Evolutionary conservation across 1,284 basidiomycete species (phyloP).

Genomic region (Mycocalia duriaeana): DNA sequence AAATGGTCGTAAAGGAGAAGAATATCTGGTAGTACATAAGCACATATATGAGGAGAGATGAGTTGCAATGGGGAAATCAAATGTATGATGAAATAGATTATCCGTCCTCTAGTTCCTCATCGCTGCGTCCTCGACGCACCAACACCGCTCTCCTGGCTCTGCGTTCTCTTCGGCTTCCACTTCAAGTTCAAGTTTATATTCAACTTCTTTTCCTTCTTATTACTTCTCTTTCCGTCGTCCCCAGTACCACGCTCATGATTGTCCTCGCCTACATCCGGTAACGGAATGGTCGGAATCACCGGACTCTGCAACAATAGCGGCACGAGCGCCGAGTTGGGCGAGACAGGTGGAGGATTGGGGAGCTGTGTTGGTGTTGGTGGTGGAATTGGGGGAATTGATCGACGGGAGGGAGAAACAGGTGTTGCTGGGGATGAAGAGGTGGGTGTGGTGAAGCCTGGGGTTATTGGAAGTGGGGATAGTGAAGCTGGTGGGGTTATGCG

Average conservation of each 20-base stretch:
- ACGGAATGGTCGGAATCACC: background rate
- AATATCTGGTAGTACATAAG: no score
- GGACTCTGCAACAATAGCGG: background rate
- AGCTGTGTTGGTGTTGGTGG: background rate
- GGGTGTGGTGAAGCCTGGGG: no score
- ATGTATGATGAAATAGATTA: no score
- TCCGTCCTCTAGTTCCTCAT: no score
- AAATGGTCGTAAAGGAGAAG: no score
- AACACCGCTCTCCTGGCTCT: background rate
- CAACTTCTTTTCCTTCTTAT: background rate
- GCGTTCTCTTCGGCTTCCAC: background rate
- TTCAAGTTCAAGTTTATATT: background rate
- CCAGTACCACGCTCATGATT: background rate
- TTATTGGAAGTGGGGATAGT: background rate
- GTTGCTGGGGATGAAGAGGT: background rate
- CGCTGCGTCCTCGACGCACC: no score
- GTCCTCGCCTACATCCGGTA: background rate
- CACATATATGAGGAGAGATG: no score
- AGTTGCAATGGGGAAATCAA: no score
- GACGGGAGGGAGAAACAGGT: background rate
- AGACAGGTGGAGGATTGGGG: background rate
- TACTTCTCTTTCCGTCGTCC: no score
- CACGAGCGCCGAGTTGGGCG: background rate
- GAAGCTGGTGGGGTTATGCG: background rate
- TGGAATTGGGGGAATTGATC: background rate